Percentiles rank a stretch among this genome's conserved stretches.
Conservation (phyloP, 2,329 filamentous ascomycete genomes). For the Colletotrichum lindemuthianum region DNA sequence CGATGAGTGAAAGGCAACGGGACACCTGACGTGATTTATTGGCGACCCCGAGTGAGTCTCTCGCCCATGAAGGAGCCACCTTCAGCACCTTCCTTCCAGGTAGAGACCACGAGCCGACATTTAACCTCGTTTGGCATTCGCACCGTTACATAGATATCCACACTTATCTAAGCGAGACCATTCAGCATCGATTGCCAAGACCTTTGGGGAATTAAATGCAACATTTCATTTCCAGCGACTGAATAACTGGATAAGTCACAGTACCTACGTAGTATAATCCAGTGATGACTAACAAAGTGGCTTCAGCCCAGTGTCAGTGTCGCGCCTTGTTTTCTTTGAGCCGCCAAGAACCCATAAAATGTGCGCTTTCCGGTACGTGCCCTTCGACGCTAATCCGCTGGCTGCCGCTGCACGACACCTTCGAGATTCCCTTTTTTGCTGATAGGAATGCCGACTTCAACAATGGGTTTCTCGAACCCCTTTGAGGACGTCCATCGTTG, state of each 20-base stretch:
- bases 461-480: no score
- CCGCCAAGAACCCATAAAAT: no score
- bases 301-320: slow-evolving; percentile 9
- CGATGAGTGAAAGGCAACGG: no score
- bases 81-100: background rate
- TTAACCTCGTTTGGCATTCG: background rate
- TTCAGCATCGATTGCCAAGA: slow-evolving; percentile 21
- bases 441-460: no score
- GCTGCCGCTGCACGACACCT: no score
- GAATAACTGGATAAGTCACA: background rate
- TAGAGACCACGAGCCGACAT: background rate
- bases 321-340: background rate
- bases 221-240: slow-evolving; percentile 29
- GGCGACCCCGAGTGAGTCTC: no score
- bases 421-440: no score
- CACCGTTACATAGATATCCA: slow-evolving; percentile 6
- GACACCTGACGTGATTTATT: no score
- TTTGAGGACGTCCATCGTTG: no score
- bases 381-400: no score
- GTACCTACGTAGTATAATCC: background rate
- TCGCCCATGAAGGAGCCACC: background rate
- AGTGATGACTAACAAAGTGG: background rate
- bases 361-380: no score
- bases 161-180: slow-evolving; percentile 1
- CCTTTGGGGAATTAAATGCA: slow-evolving; percentile 28